Conservation (phyloP, 345 rosid genomes). For the Acer saccharum region DNA sequence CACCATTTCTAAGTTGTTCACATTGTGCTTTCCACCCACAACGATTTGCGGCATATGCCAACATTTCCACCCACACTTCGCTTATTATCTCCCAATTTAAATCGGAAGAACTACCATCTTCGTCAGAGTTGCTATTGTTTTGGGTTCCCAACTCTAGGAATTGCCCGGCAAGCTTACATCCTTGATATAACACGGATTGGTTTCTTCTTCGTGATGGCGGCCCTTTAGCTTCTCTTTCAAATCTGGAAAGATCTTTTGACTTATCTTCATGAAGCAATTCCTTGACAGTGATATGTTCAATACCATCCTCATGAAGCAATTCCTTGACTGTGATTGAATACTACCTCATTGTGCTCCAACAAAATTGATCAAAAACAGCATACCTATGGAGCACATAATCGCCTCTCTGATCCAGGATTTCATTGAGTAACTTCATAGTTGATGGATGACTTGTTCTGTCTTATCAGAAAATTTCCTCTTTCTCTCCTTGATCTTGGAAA, state of each 20-base stretch:
- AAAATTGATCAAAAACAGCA: neutral
- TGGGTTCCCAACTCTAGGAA: neutral
- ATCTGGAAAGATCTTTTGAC: no score
- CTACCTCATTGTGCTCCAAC: neutral
- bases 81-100: constrained; percentile 16
- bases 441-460: no score
- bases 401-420: no score
- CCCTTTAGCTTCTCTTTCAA: no score
- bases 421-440: no score
- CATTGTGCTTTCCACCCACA: constrained; percentile 23
- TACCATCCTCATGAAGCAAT: neutral
- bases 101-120: neutral
- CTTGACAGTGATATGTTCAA: neutral
- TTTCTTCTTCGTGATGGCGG: no score
- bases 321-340: constrained; percentile 7
- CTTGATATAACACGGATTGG: constrained; percentile 1
- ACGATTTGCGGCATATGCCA: constrained; percentile 5
- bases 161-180: constrained; percentile 5
- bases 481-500: no score
- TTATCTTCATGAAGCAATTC: neutral
- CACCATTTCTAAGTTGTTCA: constrained; percentile 9
- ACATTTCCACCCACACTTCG: constrained; percentile 25
- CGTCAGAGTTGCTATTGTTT: no score
- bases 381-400: no score
- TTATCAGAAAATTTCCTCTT: no score